Base-by-base conservation (phyloP, 2,329 filamentous ascomycete species). In the Fusarium sp. region DNA sequence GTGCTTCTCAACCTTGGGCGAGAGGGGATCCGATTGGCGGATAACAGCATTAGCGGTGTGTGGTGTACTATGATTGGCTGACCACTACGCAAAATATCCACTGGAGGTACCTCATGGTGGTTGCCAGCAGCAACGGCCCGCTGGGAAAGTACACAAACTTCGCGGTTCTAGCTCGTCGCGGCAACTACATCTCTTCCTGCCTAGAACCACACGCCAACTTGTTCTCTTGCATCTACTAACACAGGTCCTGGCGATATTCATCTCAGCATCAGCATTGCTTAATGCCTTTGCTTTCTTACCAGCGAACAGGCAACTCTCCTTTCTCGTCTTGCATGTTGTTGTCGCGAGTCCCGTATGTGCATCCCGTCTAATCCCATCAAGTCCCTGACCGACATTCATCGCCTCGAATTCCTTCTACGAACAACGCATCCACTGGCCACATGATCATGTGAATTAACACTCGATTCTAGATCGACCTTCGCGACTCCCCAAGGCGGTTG, bases 61-160 rank as follows among this genome's bases (percentile, higher is more conserved):
- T 11, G 62, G 30, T 71, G 48, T 61, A 67, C 34, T 62, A 34
- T 74, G 48, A 74, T 75, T 75, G 73, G 73, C 20, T 14, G 7
- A 32, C 2, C 23, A 3, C 37, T 3, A 23, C 34, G n/a, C 16
- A 6, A 11, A 35, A 27, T n/a, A 14, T 30, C 48, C 57, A 64
- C 61, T 32, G 20, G 25, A 25, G 25, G 25, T 62, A 54, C 64
- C 43, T 54, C 30, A 35, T 18, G 13, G 34, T 43, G 65, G 80
- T 81, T 81, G 80, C 75, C 78, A 81, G 30, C 77, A 69, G 81
- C 81, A 83, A 83, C 81, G 72, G 60, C 62, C 59, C 61, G 32
- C 64, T 27, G 25, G 67, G 69, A 80, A 82, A 81, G 79, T 83
- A 83, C 80, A 83, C 81, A 83, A 82, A 82, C 75, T 75, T 78